Evolutionary conservation across 2,329 filamentous ascomycete species (phyloP), one percentile per base, ranked within the genome.

Genomic region (Dactylellina drechsleri): DNA sequence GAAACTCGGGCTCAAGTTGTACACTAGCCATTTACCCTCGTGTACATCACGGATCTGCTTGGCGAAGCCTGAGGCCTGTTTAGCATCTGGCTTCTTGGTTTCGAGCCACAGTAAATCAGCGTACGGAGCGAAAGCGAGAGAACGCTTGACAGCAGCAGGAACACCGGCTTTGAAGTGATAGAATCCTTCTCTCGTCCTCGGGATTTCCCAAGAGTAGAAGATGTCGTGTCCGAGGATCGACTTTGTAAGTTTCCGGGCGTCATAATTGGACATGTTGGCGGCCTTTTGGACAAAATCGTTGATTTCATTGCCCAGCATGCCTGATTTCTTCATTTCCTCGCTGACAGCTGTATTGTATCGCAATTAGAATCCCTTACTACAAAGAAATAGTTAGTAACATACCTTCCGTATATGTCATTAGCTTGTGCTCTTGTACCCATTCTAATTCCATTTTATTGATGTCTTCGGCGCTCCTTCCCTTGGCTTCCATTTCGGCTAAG

Each of bases 71-170:
- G 87, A 85, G 0, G 92, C 92, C 40, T 96, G 91, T 59, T 87
- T 82, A 10, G 98, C 92, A 78, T 89, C 90, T 20, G 95, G 94
- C 78, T 95, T 91, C 57, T 92, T 94, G 0, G 95, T 98, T 84
- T 99, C 95, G 56, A 98, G 92, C 95, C 95, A 99, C 12, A 98
- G 87, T 16, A 99, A 89, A 82, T 99, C 95, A 0, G 95, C 93
- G 81, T 92, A 97, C 0, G 94, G 93, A 0, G 90, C 93, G 80
- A 96, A 98, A 57, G 91, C 92, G 75, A 96, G 89, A 1, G 93
- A 93, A 66, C 95, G 91, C 85, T 98, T 98, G 43, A 92, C 97
- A 0, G 95, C 93, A 0, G 93, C 92, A 5, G 85, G 83, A 85
- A 97, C 90, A 78, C 93, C 93, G 13, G 91, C 91, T 57, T 87